These are phyloP conservation scores for Gloeophyllum trabeum DNA, from an alignment of 768 basidiomycete species.

Conservation along the genomic window DNA sequence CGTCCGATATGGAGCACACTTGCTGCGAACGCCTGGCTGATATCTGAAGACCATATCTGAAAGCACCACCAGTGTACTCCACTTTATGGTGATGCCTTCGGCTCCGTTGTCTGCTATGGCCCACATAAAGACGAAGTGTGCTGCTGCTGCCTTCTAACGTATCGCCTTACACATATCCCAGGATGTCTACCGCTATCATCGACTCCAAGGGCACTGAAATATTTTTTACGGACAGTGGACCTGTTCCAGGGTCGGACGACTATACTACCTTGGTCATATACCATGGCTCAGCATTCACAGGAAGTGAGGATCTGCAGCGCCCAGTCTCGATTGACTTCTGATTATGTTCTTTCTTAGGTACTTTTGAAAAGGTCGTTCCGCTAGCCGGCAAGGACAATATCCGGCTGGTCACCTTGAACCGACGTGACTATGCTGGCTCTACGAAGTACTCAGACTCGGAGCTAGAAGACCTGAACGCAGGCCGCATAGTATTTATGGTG, in stretches of 20 bases:
- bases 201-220: slow-evolving; percentile 14
- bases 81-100: too few relatives aligned
- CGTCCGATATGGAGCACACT: too few relatives aligned
- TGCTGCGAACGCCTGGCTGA: too few relatives aligned
- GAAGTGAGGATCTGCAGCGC: slow-evolving; percentile 13
- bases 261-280: slow-evolving; percentile 25
- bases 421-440: slow-evolving; percentile 24
- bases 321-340: neutral
- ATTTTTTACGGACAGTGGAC: slow-evolving; percentile 23
- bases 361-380: slow-evolving; percentile 5
- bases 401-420: slow-evolving; percentile 18
- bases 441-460: slow-evolving; percentile 22
- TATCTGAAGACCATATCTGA: too few relatives aligned
- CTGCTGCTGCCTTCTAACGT: too few relatives aligned
- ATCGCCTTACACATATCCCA: too few relatives aligned
- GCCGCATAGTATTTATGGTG: slow-evolving; percentile 17
- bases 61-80: too few relatives aligned
- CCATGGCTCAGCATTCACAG: slow-evolving; percentile 24
- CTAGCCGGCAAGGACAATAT: slow-evolving; percentile 10
- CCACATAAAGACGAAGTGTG: too few relatives aligned
- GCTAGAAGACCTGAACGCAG: slow-evolving; percentile 17
- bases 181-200: neutral
- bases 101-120: too few relatives aligned
- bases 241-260: slow-evolving; percentile 11
- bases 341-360: slow-evolving; percentile 2